These are phyloP conservation scores for Mycena capillaripes DNA, from an alignment of 768 basidiomycete genomes.

Conservation along the genomic window DNA sequence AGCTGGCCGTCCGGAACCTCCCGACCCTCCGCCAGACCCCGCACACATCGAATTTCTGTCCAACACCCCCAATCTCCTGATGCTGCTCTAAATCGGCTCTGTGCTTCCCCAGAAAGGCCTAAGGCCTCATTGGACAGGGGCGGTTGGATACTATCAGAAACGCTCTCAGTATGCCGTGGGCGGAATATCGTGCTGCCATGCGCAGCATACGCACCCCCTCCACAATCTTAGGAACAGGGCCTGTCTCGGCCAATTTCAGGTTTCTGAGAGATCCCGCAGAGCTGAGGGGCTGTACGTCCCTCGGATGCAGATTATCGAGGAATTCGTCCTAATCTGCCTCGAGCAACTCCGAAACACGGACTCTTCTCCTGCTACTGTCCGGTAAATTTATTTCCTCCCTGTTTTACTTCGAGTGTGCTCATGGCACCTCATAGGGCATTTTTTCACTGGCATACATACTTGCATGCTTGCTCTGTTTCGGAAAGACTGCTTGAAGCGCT, in stretches of 20 bases:
- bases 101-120: background rate
- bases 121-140: background rate
- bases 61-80: background rate
- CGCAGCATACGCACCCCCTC: background rate
- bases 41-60: background rate
- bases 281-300: background rate
- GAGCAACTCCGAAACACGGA: background rate
- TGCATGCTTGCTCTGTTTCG: background rate
- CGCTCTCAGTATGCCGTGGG: background rate
- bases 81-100: background rate
- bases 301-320: background rate
- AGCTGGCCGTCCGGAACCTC: background rate
- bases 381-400: background rate
- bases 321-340: background rate
- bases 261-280: background rate
- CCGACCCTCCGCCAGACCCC: background rate
- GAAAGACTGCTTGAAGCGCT: background rate
- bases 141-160: background rate
- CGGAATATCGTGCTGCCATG: background rate
- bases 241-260: background rate
- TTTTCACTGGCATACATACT: background rate
- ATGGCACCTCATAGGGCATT: background rate
- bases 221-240: background rate
- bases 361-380: background rate
- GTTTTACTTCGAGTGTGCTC: no score